These are phyloP conservation scores for Ascosphaera acerosa DNA, from an alignment of 2,329 filamentous ascomycete genomes.

Conservation along the genomic window DNA sequence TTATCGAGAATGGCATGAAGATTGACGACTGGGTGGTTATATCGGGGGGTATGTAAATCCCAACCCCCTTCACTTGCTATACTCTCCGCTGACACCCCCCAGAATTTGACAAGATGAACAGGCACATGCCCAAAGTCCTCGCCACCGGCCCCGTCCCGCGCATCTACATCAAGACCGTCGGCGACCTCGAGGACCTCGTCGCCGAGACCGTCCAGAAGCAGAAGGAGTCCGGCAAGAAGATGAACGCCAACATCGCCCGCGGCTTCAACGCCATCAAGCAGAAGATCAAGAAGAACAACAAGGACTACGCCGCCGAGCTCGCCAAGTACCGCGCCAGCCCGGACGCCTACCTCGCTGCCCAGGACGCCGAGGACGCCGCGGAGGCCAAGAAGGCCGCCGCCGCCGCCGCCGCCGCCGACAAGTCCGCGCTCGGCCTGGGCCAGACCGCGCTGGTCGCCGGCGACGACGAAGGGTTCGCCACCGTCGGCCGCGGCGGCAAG, in stretches of 20 bases:
- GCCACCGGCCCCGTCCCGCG: slow-evolving; percentile 62
- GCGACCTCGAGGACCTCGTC: slow-evolving; percentile 83
- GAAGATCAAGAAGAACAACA: slow-evolving; percentile 96
- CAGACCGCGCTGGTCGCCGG: slow-evolving; percentile 22
- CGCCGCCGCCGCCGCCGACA: slow-evolving; percentile 9
- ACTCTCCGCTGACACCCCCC: slow-evolving; percentile 4
- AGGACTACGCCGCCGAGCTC: slow-evolving; percentile 71
- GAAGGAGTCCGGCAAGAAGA: slow-evolving; percentile 91
- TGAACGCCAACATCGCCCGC: slow-evolving; percentile 88
- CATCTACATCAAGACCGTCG: slow-evolving; percentile 73
- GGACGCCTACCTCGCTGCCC: slow-evolving; percentile 66
- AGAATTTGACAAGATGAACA: slow-evolving; percentile 92
- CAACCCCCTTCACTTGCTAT: background rate
- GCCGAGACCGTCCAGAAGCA: slow-evolving; percentile 87
- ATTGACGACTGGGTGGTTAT: slow-evolving; percentile 96
- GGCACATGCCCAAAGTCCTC: slow-evolving; percentile 55
- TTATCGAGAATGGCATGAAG: slow-evolving; percentile 92
- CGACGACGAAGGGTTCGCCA: slow-evolving; percentile 70
- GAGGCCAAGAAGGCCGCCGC: slow-evolving; percentile 27
- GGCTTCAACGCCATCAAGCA: slow-evolving; percentile 94
- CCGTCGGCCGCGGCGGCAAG: slow-evolving; percentile 71
- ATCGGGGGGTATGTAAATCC: slow-evolving; percentile 41
- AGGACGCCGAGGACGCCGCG: slow-evolving; percentile 42
- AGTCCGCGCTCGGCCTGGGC: slow-evolving; percentile 17
- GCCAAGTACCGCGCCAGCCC: slow-evolving; percentile 69